Evolutionary conservation across 208 protist species (phyloP).

Genomic region (Angomonas ambiguus): DNA sequence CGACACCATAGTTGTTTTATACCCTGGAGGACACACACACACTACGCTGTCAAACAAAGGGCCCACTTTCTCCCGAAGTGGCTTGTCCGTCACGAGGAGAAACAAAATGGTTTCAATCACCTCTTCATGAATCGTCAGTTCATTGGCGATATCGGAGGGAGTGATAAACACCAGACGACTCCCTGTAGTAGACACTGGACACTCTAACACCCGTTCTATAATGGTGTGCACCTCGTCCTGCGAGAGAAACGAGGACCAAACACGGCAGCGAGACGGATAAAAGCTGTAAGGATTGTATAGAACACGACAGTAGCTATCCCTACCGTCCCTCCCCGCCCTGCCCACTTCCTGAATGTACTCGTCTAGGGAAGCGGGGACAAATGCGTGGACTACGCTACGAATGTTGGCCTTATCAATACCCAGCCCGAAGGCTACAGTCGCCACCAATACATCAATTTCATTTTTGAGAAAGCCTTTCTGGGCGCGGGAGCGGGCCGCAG

Average conservation of each 20-base stretch:
- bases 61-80: neutral
- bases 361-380: conserved; percentile 94
- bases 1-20: conserved; percentile 27
- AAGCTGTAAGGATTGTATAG: conserved; percentile 93
- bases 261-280: conserved; percentile 87
- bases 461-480: conserved; percentile 86
- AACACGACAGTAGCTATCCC: conserved; percentile 59
- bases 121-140: conserved; percentile 62
- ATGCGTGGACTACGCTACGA: conserved; percentile 95
- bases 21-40: conserved; percentile 42
- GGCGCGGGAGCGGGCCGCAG: conserved; percentile 36
- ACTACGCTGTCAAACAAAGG: conserved; percentile 31
- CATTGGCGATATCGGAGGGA: conserved; percentile 38
- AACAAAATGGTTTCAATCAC: conserved; percentile 81
- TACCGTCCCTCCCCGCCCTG: conserved; percentile 93
- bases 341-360: conserved; percentile 97
- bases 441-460: conserved; percentile 90
- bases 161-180: conserved; percentile 58
- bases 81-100: conserved; percentile 31
- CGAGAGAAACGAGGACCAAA: conserved; percentile 52
- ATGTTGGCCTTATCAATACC: conserved; percentile 98
- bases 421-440: conserved; percentile 98
- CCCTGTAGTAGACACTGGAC: conserved; percentile 37
- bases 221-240: conserved; percentile 50
- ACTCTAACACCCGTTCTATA: conserved; percentile 38